Conservation (phyloP, 2,329 filamentous ascomycete species). For the Cytospora leucostoma region DNA sequence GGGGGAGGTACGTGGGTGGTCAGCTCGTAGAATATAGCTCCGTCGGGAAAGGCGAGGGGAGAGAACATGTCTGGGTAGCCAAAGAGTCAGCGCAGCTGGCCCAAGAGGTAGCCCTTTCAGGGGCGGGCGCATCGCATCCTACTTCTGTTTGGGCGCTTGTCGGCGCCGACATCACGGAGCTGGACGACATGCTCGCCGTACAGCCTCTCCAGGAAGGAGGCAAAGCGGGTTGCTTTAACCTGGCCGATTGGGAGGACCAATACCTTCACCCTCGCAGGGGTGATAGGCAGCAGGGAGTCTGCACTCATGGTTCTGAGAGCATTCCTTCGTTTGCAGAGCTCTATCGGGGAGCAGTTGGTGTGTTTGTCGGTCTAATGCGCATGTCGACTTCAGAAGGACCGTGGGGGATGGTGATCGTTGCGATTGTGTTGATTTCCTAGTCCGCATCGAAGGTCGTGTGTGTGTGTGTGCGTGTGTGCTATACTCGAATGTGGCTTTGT, state of each 20-base stretch:
- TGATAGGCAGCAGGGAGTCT: conserved; percentile 87
- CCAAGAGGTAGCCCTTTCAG: conserved; percentile 17
- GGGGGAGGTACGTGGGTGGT: conserved; percentile 77
- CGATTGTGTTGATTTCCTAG: conserved; percentile 1
- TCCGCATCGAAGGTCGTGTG: background rate
- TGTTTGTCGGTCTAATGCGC: conserved; percentile 9
- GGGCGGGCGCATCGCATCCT: conserved; percentile 39
- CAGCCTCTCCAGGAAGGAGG: conserved; percentile 75
- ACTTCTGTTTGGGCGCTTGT: conserved; percentile 85
- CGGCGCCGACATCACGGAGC: conserved; percentile 82
- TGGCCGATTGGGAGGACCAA: conserved; percentile 84
- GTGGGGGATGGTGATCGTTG: conserved; percentile 1
- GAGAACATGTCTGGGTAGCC: conserved; percentile 79
- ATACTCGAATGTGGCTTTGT: conserved; percentile 19
- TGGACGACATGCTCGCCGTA: conserved; percentile 79
- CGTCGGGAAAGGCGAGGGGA: conserved; percentile 81
- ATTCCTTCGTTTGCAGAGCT: conserved; percentile 23
- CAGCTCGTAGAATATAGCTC: conserved; percentile 85
- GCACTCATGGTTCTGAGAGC: conserved; percentile 63
- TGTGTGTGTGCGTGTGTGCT: background rate
- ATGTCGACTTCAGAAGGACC: conserved; percentile 10
- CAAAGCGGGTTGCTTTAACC: conserved; percentile 80
- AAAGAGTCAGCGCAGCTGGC: conserved; percentile 26
- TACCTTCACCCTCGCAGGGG: conserved; percentile 86
- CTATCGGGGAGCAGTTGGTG: conserved; percentile 12